phyloP scores from a whole-genome alignment of 768 basidiomycete species.

The Amanita rimosa region DNA sequence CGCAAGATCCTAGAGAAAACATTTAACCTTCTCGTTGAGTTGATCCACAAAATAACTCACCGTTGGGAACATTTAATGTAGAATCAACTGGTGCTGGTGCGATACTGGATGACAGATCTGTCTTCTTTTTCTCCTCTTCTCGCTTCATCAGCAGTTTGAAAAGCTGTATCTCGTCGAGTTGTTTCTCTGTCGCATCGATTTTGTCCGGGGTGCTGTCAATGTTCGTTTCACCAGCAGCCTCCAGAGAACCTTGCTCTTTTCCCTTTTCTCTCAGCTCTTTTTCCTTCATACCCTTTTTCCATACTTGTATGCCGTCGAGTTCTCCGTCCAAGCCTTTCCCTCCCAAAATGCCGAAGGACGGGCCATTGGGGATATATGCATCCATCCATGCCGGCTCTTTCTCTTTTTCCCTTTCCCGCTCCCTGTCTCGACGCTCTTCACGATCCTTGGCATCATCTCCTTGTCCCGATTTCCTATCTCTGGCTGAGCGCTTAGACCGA shows the following conservation, averaged over 20 bases:
- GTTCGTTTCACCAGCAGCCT: slow-evolving; percentile 3
- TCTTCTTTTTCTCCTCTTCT: slow-evolving; percentile 43
- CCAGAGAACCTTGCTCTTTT: slow-evolving; percentile 2
- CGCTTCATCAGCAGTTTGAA: slow-evolving; percentile 79
- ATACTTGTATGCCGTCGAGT: slow-evolving; percentile 76
- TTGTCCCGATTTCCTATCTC: slow-evolving; percentile 40
- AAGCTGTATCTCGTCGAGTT: slow-evolving; percentile 72
- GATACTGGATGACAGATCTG: slow-evolving; percentile 12
- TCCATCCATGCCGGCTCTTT: slow-evolving; percentile 94
- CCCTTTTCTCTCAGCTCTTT: slow-evolving; percentile 50
- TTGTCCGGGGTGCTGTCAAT: slow-evolving; percentile 11
- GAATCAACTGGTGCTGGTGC: slow-evolving; percentile 1
- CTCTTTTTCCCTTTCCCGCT: slow-evolving; percentile 54
- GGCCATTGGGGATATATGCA: slow-evolving; percentile 58
- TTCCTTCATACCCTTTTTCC: slow-evolving; percentile 79
- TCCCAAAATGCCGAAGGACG: slow-evolving; percentile 52
- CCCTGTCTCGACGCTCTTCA: slow-evolving; percentile 37
- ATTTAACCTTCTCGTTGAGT: neutral
- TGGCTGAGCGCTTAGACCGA: slow-evolving; percentile 40
- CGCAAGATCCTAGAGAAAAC: neutral
- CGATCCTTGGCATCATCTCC: slow-evolving; percentile 34
- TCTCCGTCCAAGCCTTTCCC: slow-evolving; percentile 51
- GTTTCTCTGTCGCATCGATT: slow-evolving; percentile 21
- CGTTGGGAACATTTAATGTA: neutral
- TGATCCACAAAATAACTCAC: neutral